Evolutionary conservation across 768 basidiomycete genomes (phyloP), one percentile per base, ranked within the genome.

Genomic region (Boletus bicolor): DNA sequence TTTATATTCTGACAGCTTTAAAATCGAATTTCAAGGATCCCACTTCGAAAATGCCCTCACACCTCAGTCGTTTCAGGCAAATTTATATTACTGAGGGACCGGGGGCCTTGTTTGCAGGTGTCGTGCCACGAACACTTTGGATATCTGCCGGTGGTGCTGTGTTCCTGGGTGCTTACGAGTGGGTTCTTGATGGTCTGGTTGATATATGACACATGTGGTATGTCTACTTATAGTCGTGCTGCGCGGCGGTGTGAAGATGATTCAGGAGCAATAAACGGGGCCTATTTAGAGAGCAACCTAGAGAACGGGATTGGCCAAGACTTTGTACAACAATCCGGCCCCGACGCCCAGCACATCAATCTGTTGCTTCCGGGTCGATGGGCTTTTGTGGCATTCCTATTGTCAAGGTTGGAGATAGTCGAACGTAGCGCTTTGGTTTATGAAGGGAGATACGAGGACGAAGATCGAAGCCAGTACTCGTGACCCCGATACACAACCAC

Each of bases 101-200:
- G 1, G 74, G 68, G 34, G 91, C 91, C 4, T 76, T 99, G 5
- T 98, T 96, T 67, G 73, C 89, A 6, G 97, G 97, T 11, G 82
- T 89, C 41, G 80, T 95, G 8, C 96, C 96, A 26, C 82, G 97
- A 68, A 98, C 95, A 38, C 68, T 97, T 49, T 98, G 96, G 89
- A 98, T 99, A 66, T 93, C 93, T 2, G 86, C 91, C 2, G 97
- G 97, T 3, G 97, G 97, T 2, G 94, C 95, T 0, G 93, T 98
- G 0, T 99, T 99, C 71, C 78, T 99, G 26, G 97, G 97, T n/a
- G 87, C 93, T 46, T 99, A 98, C 64, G 96, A 99, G 70, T 87
- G 84, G 82, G 83, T 79, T 1, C 76, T 86, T 4, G 76, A 81
- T 63, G 75, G 78, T 3, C 68, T 89, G 11, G 77, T 66, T 58